Conservation (phyloP, 2,329 filamentous ascomycete genomes). For the Emericellopsis cladophorae region DNA sequence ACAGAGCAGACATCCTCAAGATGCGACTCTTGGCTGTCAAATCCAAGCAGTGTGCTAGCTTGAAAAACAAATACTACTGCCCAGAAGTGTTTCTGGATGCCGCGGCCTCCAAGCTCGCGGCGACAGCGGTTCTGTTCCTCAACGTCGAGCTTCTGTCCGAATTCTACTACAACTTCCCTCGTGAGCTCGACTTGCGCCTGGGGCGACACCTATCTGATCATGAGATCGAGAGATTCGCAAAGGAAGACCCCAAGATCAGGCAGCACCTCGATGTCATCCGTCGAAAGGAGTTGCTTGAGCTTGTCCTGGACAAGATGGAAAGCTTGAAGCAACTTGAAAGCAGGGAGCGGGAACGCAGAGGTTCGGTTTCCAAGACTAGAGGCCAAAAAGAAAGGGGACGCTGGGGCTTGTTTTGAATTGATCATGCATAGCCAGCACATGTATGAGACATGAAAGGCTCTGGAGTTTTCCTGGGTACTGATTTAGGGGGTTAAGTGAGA, state of each 20-base stretch:
- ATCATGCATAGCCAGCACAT: background rate
- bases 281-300: conserved; percentile 82
- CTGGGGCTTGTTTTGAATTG: conserved; percentile 35
- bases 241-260: conserved; percentile 83
- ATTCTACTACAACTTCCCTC: conserved; percentile 95
- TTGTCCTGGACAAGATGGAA: conserved; percentile 94
- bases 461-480: background rate
- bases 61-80: conserved; percentile 91
- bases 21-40: conserved; percentile 82
- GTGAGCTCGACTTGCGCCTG: conserved; percentile 78
- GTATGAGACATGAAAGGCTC: conserved; percentile 4
- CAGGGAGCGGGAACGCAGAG: conserved; percentile 39
- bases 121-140: conserved; percentile 90
- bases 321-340: conserved; percentile 74
- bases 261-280: conserved; percentile 85
- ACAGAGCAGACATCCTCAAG: conserved; percentile 79
- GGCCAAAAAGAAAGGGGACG: conserved; percentile 28
- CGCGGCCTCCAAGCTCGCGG: conserved; percentile 85
- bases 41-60: conserved; percentile 73
- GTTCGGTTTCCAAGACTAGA: conserved; percentile 11
- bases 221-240: conserved; percentile 80
- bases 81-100: conserved; percentile 97
- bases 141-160: conserved; percentile 95
- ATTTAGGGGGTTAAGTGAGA: background rate
- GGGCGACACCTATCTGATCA: conserved; percentile 66